These are phyloP conservation scores for Zygosaccharomyces gambellarensis DNA, from an alignment of 805 yeast genomes.

Conservation along the genomic window DNA sequence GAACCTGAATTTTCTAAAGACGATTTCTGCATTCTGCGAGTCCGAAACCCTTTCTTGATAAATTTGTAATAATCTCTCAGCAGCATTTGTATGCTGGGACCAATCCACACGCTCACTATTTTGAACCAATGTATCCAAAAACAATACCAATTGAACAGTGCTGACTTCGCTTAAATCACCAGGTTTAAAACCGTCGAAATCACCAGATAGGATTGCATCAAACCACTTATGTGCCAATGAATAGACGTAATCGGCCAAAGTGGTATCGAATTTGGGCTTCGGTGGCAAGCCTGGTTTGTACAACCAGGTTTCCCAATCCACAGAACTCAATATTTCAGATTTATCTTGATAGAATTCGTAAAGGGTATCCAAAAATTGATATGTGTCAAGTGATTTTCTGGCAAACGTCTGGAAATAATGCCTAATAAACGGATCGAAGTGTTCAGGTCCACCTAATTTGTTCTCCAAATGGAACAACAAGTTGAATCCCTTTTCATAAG, in stretches of 20 bases:
- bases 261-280: slow-evolving; percentile 73
- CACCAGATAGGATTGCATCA: slow-evolving; percentile 27
- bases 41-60: slow-evolving; percentile 42
- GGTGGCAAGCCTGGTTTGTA: slow-evolving; percentile 85
- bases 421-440: slow-evolving; percentile 76
- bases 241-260: slow-evolving; percentile 69
- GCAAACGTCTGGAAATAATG: slow-evolving; percentile 68
- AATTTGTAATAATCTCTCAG: slow-evolving; percentile 34
- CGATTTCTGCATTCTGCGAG: slow-evolving; percentile 74
- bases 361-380: slow-evolving; percentile 70
- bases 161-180: slow-evolving; percentile 54
- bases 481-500: slow-evolving; percentile 87
- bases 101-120: slow-evolving; percentile 34
- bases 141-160: slow-evolving; percentile 74
- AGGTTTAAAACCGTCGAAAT: slow-evolving; percentile 25
- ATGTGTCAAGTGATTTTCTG: slow-evolving; percentile 71
- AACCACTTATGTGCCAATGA: slow-evolving; percentile 63
- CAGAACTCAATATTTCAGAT: slow-evolving; percentile 49
- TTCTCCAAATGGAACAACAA: slow-evolving; percentile 71
- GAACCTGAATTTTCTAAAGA: slow-evolving; percentile 70
- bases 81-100: slow-evolving; percentile 33
- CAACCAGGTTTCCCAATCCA: slow-evolving; percentile 87
- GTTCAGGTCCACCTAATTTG: slow-evolving; percentile 55
- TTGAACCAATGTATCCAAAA: slow-evolving; percentile 64
- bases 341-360: slow-evolving; percentile 58